Base-by-base conservation (phyloP, 768 basidiomycete genomes). In the Collybiopsis confluens region DNA sequence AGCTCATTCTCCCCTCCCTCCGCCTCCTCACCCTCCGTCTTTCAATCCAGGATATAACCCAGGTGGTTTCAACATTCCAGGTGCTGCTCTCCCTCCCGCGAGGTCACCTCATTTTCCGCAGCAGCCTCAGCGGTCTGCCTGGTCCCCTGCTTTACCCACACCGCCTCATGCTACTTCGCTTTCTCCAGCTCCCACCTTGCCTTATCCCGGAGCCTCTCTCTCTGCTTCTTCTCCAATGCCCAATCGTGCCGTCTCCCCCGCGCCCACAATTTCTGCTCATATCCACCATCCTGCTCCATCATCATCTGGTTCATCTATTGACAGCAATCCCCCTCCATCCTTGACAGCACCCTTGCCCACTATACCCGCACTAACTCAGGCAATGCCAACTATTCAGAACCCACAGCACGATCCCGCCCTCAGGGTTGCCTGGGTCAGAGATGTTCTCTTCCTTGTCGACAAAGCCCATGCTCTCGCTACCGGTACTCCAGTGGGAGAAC, bases 381-480 rank as follows among this genome's bases (percentile, higher is more conserved):
- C 80, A 1, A 63, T 81, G 0, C 65, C 71, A 3, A 66, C 78
- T 11, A 69, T 88, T 21, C 83, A 86, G 50, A 68, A 74, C 1
- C 78, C 85, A 1, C 62, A 62, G 36, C 78, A 79, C 54, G 82
- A 85, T 59, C 85, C 86, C 2, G 64, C 70, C 0, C 74, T 83
- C 40, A 83, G 84, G 60, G 67, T 96, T 4, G 73, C 79, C 24
- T 98, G 93, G 92, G 81, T 82, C 15, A 77, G 90, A 45, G 92
- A 96, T 58, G 88, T 95, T 53, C 67, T 94, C 54, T 80, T 83
- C 61, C 82, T 95, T 54, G 82, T 90, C 52, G 88, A 95, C 49
- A 79, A 82, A 50, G 70, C 76, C 1, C 71, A 75, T 45, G 57
- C 64, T 16, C 56, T 66, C 33, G 54, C 59, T 21, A 45, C 64